Base-by-base conservation (phyloP, 1,284 basidiomycete species). In the Ganoderma resinaceum region DNA sequence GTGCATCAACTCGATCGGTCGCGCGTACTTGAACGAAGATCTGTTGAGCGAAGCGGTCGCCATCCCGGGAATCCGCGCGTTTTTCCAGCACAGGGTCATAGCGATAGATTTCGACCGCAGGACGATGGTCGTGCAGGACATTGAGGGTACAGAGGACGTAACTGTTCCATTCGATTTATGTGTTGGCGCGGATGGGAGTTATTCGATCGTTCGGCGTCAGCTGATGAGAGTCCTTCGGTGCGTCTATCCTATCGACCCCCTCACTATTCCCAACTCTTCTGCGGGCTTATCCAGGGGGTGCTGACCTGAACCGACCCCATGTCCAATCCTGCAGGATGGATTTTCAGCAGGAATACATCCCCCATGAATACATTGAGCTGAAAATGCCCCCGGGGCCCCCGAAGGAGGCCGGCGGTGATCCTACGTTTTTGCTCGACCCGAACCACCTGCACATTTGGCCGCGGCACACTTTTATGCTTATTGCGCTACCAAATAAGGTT, bases 361-460 rank as follows among this genome's bases (percentile, higher is more conserved):
- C 91, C 69, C 95, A 98, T 78, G 95, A 96, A 76, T 99, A 99
- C 82, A 86, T 99, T 75, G 97, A 99, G 85, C 88, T 99, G 65
- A 95, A 92, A 83, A 96, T 99, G 88, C 95, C 96, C 73, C 86
- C 96, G 76, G 92, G 92, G 68, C 81, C 84, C 67, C 72, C 76
- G 55, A 72, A 58, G 61, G 86, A 88, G 75, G 81, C 78, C 76
- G 81, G 86, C 74, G 93, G 89, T 73, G 83, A 89, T 69, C 80
- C 88, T 68, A 84, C 82, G 35, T 99, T 94, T 83, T 84, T 90
- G 62, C 90, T 99, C 80, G 95, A 98, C 85, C 93, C 95, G 73
- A 92, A 95, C 81, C 95, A 99, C 82, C 90, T 99, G 73, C 98
- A 99, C 84, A 99, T 99, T 78, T 99, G 97, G 97, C 98, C 97